These are phyloP conservation scores for Yamadazyma atlantica DNA, from an alignment of 1,139 yeast species.

Conservation along the genomic window DNA sequence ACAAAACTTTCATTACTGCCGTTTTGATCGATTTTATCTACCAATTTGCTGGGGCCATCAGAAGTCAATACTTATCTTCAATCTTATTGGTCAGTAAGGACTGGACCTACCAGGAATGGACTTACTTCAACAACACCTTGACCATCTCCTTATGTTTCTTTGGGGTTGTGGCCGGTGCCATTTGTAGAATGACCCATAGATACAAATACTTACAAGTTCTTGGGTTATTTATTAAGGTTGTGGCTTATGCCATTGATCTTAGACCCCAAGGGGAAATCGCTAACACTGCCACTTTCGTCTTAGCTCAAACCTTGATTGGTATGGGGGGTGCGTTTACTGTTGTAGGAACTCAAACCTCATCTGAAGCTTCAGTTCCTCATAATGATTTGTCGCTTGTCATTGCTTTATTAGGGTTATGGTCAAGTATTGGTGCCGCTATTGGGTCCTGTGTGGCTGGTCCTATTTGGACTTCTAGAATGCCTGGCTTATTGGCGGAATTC, in stretches of 20 bases:
- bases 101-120: constrained; percentile 28
- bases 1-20: constrained; percentile 27
- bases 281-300: constrained; percentile 18
- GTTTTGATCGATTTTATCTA: constrained; percentile 21
- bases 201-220: constrained; percentile 27
- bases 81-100: constrained; percentile 17
- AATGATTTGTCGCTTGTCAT: constrained; percentile 46
- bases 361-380: constrained; percentile 41
- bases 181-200: constrained; percentile 27
- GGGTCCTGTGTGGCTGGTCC: constrained; percentile 49
- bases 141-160: constrained; percentile 33
- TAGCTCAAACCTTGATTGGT: constrained; percentile 23
- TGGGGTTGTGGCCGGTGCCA: constrained; percentile 29
- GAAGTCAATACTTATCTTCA: constrained; percentile 11
- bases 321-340: constrained; percentile 31
- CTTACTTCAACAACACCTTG: constrained; percentile 30
- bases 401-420: constrained; percentile 39
- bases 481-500: constrained; percentile 23
- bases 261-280: constrained; percentile 19
- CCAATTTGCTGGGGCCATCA: constrained; percentile 19
- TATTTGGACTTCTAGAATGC: constrained; percentile 46
- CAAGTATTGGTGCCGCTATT: constrained; percentile 43
- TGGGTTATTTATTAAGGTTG: constrained; percentile 26
- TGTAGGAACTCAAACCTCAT: constrained; percentile 29
- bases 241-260: constrained; percentile 27